A percentile compares a stretch with the other conserved stretches of the same genome.
phyloP scores from a whole-genome alignment of 352 stramenopile species.

The Globisporangium nunn region DNA sequence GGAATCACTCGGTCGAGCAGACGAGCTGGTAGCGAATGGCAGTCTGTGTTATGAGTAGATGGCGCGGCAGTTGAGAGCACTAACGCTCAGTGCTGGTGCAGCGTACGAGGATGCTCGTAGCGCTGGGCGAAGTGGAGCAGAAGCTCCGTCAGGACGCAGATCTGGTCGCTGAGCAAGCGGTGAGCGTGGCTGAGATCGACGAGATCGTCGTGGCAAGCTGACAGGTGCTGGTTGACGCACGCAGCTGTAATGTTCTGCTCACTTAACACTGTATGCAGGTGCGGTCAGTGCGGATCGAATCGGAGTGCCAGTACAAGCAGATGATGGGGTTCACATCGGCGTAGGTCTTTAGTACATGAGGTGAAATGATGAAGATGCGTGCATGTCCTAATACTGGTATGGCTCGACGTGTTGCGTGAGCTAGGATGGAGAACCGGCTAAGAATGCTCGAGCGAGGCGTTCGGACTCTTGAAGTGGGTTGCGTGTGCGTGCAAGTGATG shows the following conservation, averaged over 20 bases:
- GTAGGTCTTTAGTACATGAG: background rate
- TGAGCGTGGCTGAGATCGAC: slow-evolving; percentile 3
- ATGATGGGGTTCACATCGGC: slow-evolving; percentile 15
- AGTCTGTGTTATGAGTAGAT: no score
- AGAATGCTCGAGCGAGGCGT: slow-evolving; percentile 12
- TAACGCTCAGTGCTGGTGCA: background rate
- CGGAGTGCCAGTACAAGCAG: slow-evolving; percentile 14
- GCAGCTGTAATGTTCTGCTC: background rate
- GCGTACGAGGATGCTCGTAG: slow-evolving; percentile 26
- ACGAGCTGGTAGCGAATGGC: slow-evolving; percentile 35
- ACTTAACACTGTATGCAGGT: slow-evolving; percentile 12
- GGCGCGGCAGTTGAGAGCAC: background rate
- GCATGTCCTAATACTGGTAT: background rate
- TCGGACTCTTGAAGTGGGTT: slow-evolving; percentile 7
- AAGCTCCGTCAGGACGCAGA: slow-evolving; percentile 32
- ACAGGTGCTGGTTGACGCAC: background rate
- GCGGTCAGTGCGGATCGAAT: slow-evolving; percentile 16
- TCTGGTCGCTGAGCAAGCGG: slow-evolving; percentile 23
- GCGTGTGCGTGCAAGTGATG: background rate
- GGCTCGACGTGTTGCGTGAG: background rate
- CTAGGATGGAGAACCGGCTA: slow-evolving; percentile 15
- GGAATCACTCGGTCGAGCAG: slow-evolving; percentile 22
- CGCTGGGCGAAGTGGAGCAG: slow-evolving; percentile 29
- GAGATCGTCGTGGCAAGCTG: no score
- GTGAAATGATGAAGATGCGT: background rate